Base-by-base conservation (phyloP, 495 filamentous ascomycete species). In the Hypoxylon lenormandii region DNA sequence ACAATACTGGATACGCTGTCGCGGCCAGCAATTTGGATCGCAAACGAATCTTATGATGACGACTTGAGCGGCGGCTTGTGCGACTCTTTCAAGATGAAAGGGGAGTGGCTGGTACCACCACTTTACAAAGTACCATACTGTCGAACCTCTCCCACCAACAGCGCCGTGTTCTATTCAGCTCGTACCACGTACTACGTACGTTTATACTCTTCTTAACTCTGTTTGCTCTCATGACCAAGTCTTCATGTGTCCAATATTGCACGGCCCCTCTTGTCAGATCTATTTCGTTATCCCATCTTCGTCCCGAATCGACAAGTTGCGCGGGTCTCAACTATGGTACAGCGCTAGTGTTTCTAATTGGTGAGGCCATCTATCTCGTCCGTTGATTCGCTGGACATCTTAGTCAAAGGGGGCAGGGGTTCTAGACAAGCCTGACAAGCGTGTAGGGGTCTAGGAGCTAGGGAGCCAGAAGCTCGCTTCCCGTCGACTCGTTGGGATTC, bases 301-400 rank as follows among this genome's bases (percentile, higher is more conserved):
- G 21, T 18, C 13, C 23, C 48, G 48, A 23, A 18, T n/a, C 15
- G 15, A 52, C 15, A 54, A 42, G 36, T 23, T 12, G 48, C 13
- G 19, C 33, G 36, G 16, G 16, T 26, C 38, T 42, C 38, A 38
- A 18, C 11, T 36, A 33, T 13, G 43, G 26, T 66, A 71, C 57
- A 33, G 52, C 68, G 40, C 68, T 66, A 71, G 68, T 71, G 68
- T 71, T 71, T 71, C 68, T 43, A 54, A 71, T 63, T 71, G 68
- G 68, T 71, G 58, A 71, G 65, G 68, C 42, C 47, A 48, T 36
- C 55, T 22, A 1, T 37, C 0, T 22, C 5, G n/a, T 6, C 40
- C 46, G n/a, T 16, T 71, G 68, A 71, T 71, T 71, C 38, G 68
- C 47, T 49, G 13, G 40, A 58, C 16, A 45, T 58, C 19, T 47